phyloP scores from a whole-genome alignment of 805 yeast genomes.

The Yarrowia deformans region DNA sequence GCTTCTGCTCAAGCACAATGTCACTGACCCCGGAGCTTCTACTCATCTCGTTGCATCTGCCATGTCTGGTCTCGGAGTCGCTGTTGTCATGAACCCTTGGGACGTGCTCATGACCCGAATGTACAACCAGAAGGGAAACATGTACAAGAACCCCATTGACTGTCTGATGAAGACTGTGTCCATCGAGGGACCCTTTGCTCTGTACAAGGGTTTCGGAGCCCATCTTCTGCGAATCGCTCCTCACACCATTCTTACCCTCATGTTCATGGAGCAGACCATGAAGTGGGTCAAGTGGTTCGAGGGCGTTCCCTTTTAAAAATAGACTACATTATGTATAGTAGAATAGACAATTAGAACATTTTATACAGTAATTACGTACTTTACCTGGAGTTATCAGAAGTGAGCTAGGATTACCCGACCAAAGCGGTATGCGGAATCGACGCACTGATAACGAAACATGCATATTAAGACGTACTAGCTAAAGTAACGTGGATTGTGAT shows the following conservation, averaged over 20 bases:
- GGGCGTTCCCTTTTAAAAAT: conserved; percentile 47
- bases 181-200: conserved; percentile 83
- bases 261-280: conserved; percentile 96
- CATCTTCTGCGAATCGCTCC: conserved; percentile 93
- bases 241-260: conserved; percentile 84
- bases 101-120: conserved; percentile 94
- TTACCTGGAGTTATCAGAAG: neutral
- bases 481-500: neutral
- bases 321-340: conserved; percentile 13
- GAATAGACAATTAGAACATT: conserved; percentile 16
- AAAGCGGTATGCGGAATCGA: neutral
- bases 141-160: conserved; percentile 84
- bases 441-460: neutral
- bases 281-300: conserved; percentile 59
- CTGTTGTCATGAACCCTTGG: conserved; percentile 96
- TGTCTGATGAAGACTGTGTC: conserved; percentile 83
- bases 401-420: too few species aligned
- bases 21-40: conserved; percentile 67
- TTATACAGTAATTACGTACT: neutral
- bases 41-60: conserved; percentile 78
- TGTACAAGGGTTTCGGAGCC: conserved; percentile 95
- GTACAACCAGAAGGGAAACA: conserved; percentile 88
- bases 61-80: conserved; percentile 88
- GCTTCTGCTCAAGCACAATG: conserved; percentile 60
- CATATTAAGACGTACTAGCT: neutral